A percentile compares a stretch with the other conserved stretches of the same genome.
phyloP scores from a whole-genome alignment of 1,139 yeast genomes.

The Debaryomyces nepalensis region DNA sequence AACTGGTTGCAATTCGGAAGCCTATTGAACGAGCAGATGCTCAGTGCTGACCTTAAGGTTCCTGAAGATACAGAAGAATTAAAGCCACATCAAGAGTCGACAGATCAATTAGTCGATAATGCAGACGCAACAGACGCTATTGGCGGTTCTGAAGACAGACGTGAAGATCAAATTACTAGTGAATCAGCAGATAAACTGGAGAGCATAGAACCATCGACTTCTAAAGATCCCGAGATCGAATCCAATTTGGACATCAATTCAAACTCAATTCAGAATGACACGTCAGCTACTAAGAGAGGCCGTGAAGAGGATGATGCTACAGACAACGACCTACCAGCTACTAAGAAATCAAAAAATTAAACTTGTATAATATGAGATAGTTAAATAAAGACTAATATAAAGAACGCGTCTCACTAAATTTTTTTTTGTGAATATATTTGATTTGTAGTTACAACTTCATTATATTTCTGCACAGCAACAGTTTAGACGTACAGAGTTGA shows the following conservation, averaged over 20 bases:
- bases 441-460: neutral
- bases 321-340: neutral
- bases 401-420: constrained; percentile 11
- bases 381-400: neutral
- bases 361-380: neutral
- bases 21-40: constrained; percentile 22
- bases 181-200: too few relatives aligned
- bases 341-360: constrained; percentile 9
- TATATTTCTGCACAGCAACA: neutral
- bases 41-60: constrained; percentile 12
- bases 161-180: too few relatives aligned
- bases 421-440: constrained; percentile 1
- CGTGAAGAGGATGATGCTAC: constrained; percentile 7
- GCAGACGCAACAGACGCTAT: constrained; percentile 11
- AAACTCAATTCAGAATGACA: too few relatives aligned
- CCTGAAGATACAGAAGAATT: neutral
- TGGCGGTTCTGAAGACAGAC: neutral
- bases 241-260: neutral
- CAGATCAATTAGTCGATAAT: constrained; percentile 14
- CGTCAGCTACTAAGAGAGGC: constrained; percentile 7
- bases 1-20: constrained; percentile 28
- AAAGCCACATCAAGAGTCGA: neutral
- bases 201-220: too few relatives aligned
- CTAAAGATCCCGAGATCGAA: constrained; percentile 2
- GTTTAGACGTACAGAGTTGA: neutral